phyloP scores from a whole-genome alignment of 2,329 filamentous ascomycete species.

The Colletotrichum filicis region DNA sequence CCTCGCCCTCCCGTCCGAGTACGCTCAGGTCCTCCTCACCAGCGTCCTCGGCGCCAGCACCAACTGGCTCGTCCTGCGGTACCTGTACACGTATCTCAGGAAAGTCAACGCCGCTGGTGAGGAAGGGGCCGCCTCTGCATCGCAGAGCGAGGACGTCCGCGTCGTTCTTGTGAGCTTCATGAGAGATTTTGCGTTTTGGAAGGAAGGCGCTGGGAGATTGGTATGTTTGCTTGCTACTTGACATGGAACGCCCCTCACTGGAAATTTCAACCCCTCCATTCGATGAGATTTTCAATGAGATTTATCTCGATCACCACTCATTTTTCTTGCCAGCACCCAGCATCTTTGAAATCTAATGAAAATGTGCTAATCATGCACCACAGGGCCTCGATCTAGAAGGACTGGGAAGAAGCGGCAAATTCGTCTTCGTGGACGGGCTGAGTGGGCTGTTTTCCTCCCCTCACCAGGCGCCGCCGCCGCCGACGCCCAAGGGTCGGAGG shows the following conservation, averaged over 20 bases:
- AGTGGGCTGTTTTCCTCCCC: slow-evolving; percentile 61
- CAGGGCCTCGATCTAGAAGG: slow-evolving; percentile 78
- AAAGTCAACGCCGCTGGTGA: slow-evolving; percentile 4
- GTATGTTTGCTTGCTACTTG: slow-evolving; percentile 54
- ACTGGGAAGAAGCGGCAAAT: slow-evolving; percentile 65
- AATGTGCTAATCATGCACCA: neutral
- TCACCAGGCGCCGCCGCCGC: neutral
- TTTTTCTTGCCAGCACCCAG: neutral
- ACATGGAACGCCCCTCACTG: neutral
- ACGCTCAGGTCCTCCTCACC: slow-evolving; percentile 74
- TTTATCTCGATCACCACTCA: too few relatives aligned
- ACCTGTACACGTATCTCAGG: slow-evolving; percentile 60
- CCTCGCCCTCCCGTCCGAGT: slow-evolving; percentile 65
- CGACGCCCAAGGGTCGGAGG: slow-evolving; percentile 27
- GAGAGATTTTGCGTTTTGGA: slow-evolving; percentile 83
- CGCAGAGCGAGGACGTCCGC: slow-evolving; percentile 48
- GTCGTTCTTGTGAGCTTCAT: slow-evolving; percentile 88
- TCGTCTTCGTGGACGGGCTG: slow-evolving; percentile 82
- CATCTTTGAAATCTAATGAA: too few relatives aligned
- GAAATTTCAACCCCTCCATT: neutral
- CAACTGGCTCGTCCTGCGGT: slow-evolving; percentile 73
- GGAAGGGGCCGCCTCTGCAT: neutral
- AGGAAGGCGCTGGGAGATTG: slow-evolving; percentile 73
- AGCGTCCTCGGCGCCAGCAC: slow-evolving; percentile 72
- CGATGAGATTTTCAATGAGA: slow-evolving; percentile 11